phyloP scores from a whole-genome alignment of 768 basidiomycete species.

The Austroboletus eburneus region DNA sequence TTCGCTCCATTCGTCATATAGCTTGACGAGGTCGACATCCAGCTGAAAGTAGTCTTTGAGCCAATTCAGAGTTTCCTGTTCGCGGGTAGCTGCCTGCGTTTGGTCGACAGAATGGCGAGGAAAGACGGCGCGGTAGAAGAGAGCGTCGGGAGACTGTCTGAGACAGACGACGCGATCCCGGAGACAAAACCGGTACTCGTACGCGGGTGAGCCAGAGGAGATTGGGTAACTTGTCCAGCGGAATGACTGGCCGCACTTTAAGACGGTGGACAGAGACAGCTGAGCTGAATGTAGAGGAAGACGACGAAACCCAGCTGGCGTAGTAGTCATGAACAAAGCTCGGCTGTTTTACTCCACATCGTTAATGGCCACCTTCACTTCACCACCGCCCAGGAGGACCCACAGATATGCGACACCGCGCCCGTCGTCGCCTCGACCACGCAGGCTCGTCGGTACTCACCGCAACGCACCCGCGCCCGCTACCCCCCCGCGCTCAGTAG shows the following conservation, averaged over 20 bases:
- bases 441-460: conserved; percentile 23
- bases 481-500: conserved; percentile 32
- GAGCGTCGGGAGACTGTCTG: conserved; percentile 57
- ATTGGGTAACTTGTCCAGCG: conserved; percentile 61
- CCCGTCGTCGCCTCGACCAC: conserved; percentile 25
- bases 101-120: conserved; percentile 40
- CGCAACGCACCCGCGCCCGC: conserved; percentile 15
- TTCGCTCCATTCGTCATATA: conserved; percentile 75
- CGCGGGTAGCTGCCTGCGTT: conserved; percentile 32
- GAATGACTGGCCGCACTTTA: conserved; percentile 84
- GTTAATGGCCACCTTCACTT: conserved; percentile 55
- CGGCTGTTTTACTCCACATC: no score
- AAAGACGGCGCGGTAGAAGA: conserved; percentile 71
- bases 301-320: conserved; percentile 46
- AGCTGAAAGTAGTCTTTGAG: conserved; percentile 89
- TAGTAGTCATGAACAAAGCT: conserved; percentile 10
- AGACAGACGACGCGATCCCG: conserved; percentile 82
- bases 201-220: conserved; percentile 23
- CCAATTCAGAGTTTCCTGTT: conserved; percentile 70
- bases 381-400: conserved; percentile 57
- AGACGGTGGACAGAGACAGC: conserved; percentile 70
- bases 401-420: conserved; percentile 28
- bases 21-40: conserved; percentile 58
- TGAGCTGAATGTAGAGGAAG: conserved; percentile 63
- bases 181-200: conserved; percentile 79